Conservation (phyloP, 257 asterid genomes). For the Solanum dulcamara region DNA sequence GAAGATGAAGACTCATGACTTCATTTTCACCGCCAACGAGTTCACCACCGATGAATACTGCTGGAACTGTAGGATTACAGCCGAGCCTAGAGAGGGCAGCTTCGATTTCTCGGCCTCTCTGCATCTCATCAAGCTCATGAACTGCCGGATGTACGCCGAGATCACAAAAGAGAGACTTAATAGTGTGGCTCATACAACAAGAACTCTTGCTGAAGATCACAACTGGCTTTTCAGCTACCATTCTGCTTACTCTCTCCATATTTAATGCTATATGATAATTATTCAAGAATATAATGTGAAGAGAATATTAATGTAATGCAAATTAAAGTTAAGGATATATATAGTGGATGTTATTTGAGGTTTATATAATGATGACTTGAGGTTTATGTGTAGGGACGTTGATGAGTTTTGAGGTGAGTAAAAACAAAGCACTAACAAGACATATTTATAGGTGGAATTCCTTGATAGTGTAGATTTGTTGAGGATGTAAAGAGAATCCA, state of each 20-base stretch:
- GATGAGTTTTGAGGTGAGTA: conserved; percentile 31
- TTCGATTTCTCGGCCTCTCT: conserved; percentile 58
- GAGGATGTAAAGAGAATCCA: neutral
- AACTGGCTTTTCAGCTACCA: conserved; percentile 61
- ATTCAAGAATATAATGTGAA: no score
- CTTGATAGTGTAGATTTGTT: neutral
- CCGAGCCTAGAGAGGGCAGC: conserved; percentile 43
- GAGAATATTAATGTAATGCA: neutral
- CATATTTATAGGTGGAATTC: conserved; percentile 21
- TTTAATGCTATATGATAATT: neutral
- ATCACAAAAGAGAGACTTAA: conserved; percentile 49
- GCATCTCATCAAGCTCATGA: conserved; percentile 63
- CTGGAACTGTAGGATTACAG: conserved; percentile 46
- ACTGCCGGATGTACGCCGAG: conserved; percentile 52
- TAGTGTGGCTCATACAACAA: conserved; percentile 63
- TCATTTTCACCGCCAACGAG: conserved; percentile 68
- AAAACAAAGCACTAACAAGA: conserved; percentile 13
- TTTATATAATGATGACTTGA: neutral
- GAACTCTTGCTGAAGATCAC: conserved; percentile 69
- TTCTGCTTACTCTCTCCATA: conserved; percentile 56
- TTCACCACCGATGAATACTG: conserved; percentile 61
- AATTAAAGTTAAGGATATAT: neutral
- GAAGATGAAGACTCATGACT: conserved; percentile 70
- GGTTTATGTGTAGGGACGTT: neutral
- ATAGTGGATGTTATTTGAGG: neutral